Conservation (phyloP, 768 basidiomycete genomes). For the Tephrocybe rancida region DNA sequence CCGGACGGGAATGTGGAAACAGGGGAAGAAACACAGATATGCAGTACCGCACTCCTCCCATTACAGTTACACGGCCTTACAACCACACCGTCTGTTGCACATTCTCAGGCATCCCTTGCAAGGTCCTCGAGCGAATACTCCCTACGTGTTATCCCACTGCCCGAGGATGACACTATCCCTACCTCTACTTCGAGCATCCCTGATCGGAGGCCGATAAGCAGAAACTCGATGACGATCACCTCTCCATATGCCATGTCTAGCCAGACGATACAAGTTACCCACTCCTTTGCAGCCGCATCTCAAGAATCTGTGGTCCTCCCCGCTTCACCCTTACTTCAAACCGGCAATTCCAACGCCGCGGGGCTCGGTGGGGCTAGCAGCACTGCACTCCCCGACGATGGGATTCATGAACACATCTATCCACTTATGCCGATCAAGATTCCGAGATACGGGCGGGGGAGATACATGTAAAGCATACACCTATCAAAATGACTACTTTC, state of each 20-base stretch:
- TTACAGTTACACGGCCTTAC: not conserved
- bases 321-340: not conserved
- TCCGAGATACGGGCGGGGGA: conserved; percentile 2
- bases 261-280: not conserved
- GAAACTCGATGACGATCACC: not conserved
- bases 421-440: not conserved
- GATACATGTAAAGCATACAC: not conserved
- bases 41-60: too few relatives aligned
- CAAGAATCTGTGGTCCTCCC: not conserved
- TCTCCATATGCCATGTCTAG: not conserved
- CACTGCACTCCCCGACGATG: not conserved
- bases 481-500: not conserved
- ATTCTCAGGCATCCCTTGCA: not conserved
- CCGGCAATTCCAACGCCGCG: not conserved
- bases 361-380: not conserved
- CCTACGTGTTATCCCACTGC: conserved; percentile 2
- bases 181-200: not conserved
- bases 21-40: not conserved
- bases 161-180: not conserved
- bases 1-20: not conserved
- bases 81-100: not conserved
- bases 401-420: not conserved
- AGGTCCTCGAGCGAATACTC: not conserved
- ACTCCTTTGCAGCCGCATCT: not conserved
- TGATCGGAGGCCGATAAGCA: not conserved